phyloP scores from a whole-genome alignment of 768 basidiomycete species.

The Thelephora aurantiotincta region DNA sequence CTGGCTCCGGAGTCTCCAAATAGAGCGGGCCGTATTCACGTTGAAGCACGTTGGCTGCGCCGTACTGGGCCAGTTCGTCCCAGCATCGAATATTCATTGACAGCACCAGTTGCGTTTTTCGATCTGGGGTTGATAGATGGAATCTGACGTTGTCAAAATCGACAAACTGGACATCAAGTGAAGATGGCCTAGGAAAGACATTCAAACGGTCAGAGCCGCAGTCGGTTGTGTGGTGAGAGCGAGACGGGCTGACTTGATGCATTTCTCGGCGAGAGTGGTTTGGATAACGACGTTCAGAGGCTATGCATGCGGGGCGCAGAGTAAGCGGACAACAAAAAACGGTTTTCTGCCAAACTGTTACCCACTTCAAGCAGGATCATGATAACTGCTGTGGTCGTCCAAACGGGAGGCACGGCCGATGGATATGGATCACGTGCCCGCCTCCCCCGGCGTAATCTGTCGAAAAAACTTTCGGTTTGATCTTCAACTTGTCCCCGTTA shows the following conservation, averaged over 20 bases:
- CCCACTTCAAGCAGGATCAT: conserved; percentile 84
- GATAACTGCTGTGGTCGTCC: conserved; percentile 1
- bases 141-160: conserved; percentile 97
- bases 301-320: conserved; percentile 23
- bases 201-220: conserved; percentile 1
- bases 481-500: too few relatives aligned
- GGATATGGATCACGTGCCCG: too few relatives aligned
- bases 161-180: conserved; percentile 90
- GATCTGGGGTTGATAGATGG: conserved; percentile 77
- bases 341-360: not conserved
- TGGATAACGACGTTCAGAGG: conserved; percentile 90
- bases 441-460: too few relatives aligned
- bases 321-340: not conserved
- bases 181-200: conserved; percentile 52
- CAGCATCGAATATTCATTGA: conserved; percentile 98
- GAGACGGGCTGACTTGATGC: conserved; percentile 49
- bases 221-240: not conserved
- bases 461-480: too few relatives aligned
- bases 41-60: conserved; percentile 64
- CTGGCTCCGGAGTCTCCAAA: conserved; percentile 56
- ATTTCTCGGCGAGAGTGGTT: conserved; percentile 76
- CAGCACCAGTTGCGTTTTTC: conserved; percentile 71
- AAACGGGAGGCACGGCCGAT: too few relatives aligned
- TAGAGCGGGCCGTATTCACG: conserved; percentile 75
- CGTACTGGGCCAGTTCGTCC: conserved; percentile 82